These are phyloP conservation scores for Sanguinoderma infundibulare DNA, from an alignment of 1,284 basidiomycete genomes.

Conservation along the genomic window DNA sequence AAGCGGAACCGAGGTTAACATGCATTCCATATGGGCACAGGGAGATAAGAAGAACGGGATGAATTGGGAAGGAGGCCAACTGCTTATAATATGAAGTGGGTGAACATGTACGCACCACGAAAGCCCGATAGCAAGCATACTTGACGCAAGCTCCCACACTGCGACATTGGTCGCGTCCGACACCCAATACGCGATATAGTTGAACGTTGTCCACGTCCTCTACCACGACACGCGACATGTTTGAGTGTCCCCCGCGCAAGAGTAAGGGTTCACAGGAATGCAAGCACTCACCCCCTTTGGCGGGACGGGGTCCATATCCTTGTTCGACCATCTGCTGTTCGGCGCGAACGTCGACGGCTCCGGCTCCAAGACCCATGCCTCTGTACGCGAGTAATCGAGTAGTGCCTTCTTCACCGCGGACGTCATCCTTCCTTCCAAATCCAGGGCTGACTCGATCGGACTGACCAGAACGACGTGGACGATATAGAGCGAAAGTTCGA, in stretches of 20 bases:
- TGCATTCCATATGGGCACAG: background rate
- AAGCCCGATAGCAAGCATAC: constrained; percentile 68
- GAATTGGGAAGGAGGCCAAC: background rate
- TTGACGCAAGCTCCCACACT: constrained; percentile 53
- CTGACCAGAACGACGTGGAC: too few relatives aligned
- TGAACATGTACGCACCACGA: constrained; percentile 50
- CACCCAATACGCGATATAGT: constrained; percentile 69
- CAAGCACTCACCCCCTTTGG: constrained; percentile 34
- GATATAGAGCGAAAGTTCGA: too few relatives aligned
- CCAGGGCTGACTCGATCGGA: background rate
- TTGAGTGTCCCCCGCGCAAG: background rate
- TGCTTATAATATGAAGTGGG: constrained; percentile 3
- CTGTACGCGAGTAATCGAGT: constrained; percentile 30
- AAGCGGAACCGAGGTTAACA: background rate
- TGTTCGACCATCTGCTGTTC: constrained; percentile 64
- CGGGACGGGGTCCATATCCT: constrained; percentile 77
- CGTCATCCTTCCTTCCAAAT: background rate
- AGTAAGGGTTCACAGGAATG: too few relatives aligned
- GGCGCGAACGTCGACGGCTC: constrained; percentile 56
- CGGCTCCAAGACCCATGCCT: constrained; percentile 52
- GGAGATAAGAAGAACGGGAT: too few relatives aligned
- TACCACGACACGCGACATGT: background rate
- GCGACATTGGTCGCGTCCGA: constrained; percentile 61
- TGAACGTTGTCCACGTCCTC: constrained; percentile 67
- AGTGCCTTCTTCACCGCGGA: constrained; percentile 12